phyloP scores from a whole-genome alignment of 257 asterid genomes.

The Solanum ossicruentum region DNA sequence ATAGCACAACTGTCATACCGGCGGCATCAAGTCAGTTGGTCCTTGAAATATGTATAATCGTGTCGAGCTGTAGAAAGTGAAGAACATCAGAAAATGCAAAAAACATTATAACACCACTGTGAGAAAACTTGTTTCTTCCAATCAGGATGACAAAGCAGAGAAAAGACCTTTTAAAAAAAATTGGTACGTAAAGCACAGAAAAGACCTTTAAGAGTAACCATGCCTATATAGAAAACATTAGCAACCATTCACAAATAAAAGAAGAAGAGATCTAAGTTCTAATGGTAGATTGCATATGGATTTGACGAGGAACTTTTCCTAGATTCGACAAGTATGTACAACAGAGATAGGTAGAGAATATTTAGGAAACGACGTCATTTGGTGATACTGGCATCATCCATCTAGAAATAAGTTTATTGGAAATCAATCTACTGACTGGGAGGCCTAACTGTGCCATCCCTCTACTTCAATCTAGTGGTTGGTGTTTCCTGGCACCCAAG shows the following conservation, averaged over 20 bases:
- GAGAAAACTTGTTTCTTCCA: neutral
- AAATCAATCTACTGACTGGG: neutral
- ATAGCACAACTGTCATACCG: constrained; percentile 33
- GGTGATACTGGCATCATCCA: neutral
- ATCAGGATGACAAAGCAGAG: neutral
- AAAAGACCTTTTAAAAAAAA: neutral
- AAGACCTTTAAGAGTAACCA: neutral
- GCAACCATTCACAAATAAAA: neutral
- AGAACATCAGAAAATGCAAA: neutral
- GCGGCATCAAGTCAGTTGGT: constrained; percentile 85
- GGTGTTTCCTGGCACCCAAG: neutral
- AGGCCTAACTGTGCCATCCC: neutral
- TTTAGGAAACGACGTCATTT: neutral
- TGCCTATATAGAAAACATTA: neutral
- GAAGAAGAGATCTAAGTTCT: neutral
- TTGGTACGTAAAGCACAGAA: neutral
- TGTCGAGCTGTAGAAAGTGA: constrained; percentile 53
- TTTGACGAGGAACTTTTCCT: neutral
- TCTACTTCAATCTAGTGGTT: neutral
- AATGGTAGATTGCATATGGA: neutral
- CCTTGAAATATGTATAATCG: constrained; percentile 92
- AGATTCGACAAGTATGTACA: neutral
- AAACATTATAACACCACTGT: neutral
- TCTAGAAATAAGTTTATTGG: neutral
- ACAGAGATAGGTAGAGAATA: neutral